These are phyloP conservation scores for Filosporella fistucella DNA, from an alignment of 495 filamentous ascomycete species.

Conservation along the genomic window DNA sequence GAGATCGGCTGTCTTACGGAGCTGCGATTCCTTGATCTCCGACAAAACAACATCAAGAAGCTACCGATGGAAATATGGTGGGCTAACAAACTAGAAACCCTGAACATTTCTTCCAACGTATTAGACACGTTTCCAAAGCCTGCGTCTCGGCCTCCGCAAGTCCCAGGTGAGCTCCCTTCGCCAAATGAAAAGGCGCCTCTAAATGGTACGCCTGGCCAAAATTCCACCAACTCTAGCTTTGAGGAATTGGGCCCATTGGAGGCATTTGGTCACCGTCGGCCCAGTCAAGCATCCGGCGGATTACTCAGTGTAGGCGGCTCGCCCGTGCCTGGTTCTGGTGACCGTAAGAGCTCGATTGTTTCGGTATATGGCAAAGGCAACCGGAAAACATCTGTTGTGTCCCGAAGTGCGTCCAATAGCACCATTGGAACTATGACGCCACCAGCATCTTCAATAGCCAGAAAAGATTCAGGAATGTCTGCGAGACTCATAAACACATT, in stretches of 20 bases:
- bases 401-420: conserved; percentile 43
- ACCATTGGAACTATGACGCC: conserved; percentile 49
- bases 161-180: conserved; percentile 41
- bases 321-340: conserved; percentile 50
- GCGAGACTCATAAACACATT: conserved; percentile 75
- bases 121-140: conserved; percentile 86
- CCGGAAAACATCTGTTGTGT: conserved; percentile 80
- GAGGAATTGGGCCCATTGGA: conserved; percentile 73
- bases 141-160: conserved; percentile 53
- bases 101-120: conserved; percentile 95
- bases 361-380: conserved; percentile 71
- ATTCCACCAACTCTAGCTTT: conserved; percentile 58
- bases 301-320: conserved; percentile 71
- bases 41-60: conserved; percentile 85
- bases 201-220: conserved; percentile 45
- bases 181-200: conserved; percentile 21
- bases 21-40: conserved; percentile 76
- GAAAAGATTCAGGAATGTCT: conserved; percentile 87
- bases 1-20: conserved; percentile 84
- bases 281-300: conserved; percentile 78
- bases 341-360: conserved; percentile 76
- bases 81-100: conserved; percentile 77
- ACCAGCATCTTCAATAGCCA: conserved; percentile 31
- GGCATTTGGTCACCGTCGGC: conserved; percentile 60
- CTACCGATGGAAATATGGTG: conserved; percentile 93